Conservation (phyloP, 345 rosid genomes). For the Sapria himalayana region DNA sequence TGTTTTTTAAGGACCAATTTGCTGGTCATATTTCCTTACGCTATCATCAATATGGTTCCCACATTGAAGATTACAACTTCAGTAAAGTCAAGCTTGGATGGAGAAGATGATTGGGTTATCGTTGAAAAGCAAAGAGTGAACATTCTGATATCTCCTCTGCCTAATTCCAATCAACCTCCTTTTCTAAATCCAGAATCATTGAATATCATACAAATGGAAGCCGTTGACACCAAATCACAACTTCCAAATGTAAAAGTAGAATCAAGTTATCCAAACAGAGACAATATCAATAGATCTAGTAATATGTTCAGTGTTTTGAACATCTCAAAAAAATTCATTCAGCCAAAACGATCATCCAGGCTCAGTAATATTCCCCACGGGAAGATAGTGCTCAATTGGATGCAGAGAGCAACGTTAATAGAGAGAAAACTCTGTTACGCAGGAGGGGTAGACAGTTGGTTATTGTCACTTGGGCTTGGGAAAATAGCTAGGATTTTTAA, state of each 20-base stretch:
- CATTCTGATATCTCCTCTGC: slow-evolving; percentile 41
- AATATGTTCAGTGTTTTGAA: slow-evolving; percentile 11
- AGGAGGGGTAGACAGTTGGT: slow-evolving; percentile 65
- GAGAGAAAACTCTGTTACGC: slow-evolving; percentile 62
- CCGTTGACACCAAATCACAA: slow-evolving; percentile 7
- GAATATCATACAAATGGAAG: slow-evolving; percentile 17
- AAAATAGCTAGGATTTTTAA: slow-evolving; percentile 55
- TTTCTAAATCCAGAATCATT: slow-evolving; percentile 16
- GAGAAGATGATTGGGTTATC: slow-evolving; percentile 46
- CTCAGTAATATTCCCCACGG: slow-evolving; percentile 21
- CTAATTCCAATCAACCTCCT: slow-evolving; percentile 10
- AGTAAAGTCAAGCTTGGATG: slow-evolving; percentile 7
- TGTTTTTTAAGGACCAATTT: too few species aligned
- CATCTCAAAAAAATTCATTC: slow-evolving; percentile 15
- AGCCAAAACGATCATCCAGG: slow-evolving; percentile 15
- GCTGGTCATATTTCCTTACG: too few species aligned
- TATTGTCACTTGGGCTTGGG: slow-evolving; percentile 53
- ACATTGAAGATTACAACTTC: not conserved
- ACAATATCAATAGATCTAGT: slow-evolving; percentile 2
- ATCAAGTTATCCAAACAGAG: slow-evolving; percentile 5
- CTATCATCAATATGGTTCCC: too few species aligned
- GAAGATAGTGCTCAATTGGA: slow-evolving; percentile 19
- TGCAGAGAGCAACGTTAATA: slow-evolving; percentile 43
- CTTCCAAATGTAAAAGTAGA: slow-evolving; percentile 7
- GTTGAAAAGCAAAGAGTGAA: slow-evolving; percentile 55